Evolutionary conservation across 2,329 filamentous ascomycete genomes (phyloP).

Genomic region (Talaromyces funiculosus): DNA sequence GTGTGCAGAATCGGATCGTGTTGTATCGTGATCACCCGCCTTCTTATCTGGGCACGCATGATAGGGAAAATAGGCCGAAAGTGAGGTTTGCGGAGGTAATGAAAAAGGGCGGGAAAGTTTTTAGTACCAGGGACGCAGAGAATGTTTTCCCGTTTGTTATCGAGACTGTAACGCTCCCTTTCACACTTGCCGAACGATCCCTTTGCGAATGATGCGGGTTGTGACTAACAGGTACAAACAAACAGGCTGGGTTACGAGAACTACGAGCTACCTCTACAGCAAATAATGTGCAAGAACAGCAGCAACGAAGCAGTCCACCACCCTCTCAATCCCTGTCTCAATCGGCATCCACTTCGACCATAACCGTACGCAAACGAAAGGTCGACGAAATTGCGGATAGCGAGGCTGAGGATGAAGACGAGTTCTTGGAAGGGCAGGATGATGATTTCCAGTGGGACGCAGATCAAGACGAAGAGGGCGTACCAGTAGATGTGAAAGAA

Average conservation of each 20-base stretch:
- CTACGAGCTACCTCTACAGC: background rate
- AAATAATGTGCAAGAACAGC: background rate
- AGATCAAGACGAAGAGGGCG: background rate
- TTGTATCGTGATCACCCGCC: slow-evolving; percentile 70
- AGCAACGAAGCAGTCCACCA: background rate
- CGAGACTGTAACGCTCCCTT: slow-evolving; percentile 26
- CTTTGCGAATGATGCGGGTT: background rate
- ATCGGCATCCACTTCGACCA: slow-evolving; percentile 9
- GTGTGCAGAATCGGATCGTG: slow-evolving; percentile 65
- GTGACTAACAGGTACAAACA: background rate
- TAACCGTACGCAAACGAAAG: slow-evolving; percentile 36
- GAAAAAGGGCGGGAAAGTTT: slow-evolving; percentile 54
- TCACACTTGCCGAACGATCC: too few relatives aligned
- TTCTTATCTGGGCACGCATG: slow-evolving; percentile 12
- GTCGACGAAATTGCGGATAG: slow-evolving; percentile 41
- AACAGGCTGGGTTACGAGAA: slow-evolving; percentile 7
- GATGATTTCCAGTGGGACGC: slow-evolving; percentile 1
- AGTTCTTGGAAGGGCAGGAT: background rate
- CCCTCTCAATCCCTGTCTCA: background rate
- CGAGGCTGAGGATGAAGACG: slow-evolving; percentile 29
- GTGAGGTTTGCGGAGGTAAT: slow-evolving; percentile 59
- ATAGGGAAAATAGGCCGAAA: slow-evolving; percentile 31
- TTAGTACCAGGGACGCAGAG: slow-evolving; percentile 23
- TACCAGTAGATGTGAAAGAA: background rate
- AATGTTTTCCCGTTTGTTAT: slow-evolving; percentile 38